Conservation (phyloP, 2,329 filamentous ascomycete genomes). For the Claviceps monticola region DNA sequence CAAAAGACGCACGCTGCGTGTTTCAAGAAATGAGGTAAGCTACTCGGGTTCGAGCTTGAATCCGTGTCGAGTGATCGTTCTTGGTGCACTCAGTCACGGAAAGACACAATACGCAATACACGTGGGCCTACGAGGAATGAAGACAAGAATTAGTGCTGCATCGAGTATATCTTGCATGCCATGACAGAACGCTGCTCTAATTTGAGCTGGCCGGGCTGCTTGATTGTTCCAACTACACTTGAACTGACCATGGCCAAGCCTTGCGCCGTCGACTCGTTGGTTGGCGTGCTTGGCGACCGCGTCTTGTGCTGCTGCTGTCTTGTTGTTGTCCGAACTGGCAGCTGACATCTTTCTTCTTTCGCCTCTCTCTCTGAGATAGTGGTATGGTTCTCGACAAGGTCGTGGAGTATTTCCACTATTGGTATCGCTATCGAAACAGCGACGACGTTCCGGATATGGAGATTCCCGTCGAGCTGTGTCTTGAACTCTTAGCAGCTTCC, state of each 20-base stretch:
- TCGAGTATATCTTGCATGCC: slow-evolving; percentile 7
- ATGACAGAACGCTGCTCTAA: slow-evolving; percentile 28
- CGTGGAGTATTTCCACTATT: slow-evolving; percentile 73
- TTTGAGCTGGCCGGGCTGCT: slow-evolving; percentile 24
- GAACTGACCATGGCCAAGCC: slow-evolving; percentile 35
- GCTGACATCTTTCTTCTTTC: slow-evolving; percentile 5
- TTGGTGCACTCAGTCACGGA: background rate
- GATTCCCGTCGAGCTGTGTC: slow-evolving; percentile 62
- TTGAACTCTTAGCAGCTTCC: slow-evolving; percentile 64
- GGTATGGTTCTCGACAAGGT: slow-evolving; percentile 65
- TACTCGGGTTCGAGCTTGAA: background rate
- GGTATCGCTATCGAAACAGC: slow-evolving; percentile 55
- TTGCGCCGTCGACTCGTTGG: slow-evolving; percentile 1
- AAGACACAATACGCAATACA: background rate
- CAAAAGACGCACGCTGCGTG: slow-evolving; percentile 46
- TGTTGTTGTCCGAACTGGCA: slow-evolving; percentile 3
- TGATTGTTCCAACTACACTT: slow-evolving; percentile 47
- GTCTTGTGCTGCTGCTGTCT: background rate
- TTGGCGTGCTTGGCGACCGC: background rate
- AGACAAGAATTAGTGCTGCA: slow-evolving; percentile 27
- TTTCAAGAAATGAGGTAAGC: slow-evolving; percentile 64
- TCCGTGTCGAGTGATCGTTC: background rate
- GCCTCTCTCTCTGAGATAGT: slow-evolving; percentile 29
- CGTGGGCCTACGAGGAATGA: slow-evolving; percentile 16
- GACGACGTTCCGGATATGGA: slow-evolving; percentile 71